Base-by-base conservation (phyloP, 352 stramenopile genomes). In the Phytophthora crassamura region DNA sequence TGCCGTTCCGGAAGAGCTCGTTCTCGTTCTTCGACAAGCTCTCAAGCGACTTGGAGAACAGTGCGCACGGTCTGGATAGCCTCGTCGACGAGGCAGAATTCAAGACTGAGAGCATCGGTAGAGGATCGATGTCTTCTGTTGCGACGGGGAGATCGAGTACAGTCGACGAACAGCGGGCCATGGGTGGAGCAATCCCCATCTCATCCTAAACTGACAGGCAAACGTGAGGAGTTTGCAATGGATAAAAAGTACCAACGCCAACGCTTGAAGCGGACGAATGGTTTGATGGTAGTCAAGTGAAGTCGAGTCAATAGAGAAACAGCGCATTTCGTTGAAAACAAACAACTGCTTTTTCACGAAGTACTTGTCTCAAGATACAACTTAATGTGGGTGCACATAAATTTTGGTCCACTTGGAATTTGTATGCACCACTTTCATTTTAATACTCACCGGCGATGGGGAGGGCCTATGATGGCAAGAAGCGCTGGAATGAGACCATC, bases 21-120 rank as follows among this genome's bases (percentile, higher is more conserved):
- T 95, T 95, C 46, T 93, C 86, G 32, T 95, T 95, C 56, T 93
- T 95, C 40, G 88, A 94, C 52, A 91, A 93, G 59, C 77, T 95
- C 28, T 91, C 88, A 34, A 84, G 74, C 33, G 88, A 95, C 48
- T 45, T 91, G 7, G 84, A 91, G 35, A 84, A 51, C 39, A 77
- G 74, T 18, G 52, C 81, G 0, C 82, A 88, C 48, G 78, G 86
- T 25, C 54, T 92, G 47, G 77, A 86, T 50, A 71, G 58, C 47
- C 56, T 77, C 25, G 71, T 78, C 16, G 76, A 88, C 36, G 70
- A 82, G 12, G 45, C 52, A 25, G 70, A 77, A 45, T 72, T 74
- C 34, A 68, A 71, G 35, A 70, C 49, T 2, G 74, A 72, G 2
- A 72, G 54, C 15, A 54, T 66, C 14, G 59, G 61, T 7, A 38